Evolutionary conservation across 352 stramenopile species (phyloP), one percentile per base, ranked within the genome.

Genomic region (Phytophthora parvispora): DNA sequence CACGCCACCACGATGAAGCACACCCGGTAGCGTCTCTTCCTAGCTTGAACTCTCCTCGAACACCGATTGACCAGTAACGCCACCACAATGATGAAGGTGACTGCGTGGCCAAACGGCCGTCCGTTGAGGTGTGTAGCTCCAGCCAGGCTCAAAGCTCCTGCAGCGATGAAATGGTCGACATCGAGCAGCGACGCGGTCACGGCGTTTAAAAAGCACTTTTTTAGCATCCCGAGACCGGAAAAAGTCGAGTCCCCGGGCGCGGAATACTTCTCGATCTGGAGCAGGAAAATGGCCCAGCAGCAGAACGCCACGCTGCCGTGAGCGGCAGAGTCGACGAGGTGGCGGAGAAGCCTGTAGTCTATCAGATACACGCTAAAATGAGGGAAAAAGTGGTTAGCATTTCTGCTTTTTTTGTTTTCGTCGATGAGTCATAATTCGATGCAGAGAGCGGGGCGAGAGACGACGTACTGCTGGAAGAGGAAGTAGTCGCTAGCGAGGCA

Each of bases 131-230:
- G 80, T 27, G 84, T 91, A 3, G 86, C 86, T 31, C 76, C 83
- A 28, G 67, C 48, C 28, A 94, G 75, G 45, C 60, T 92, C 42
- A 91, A 69, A 1, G 78, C 67, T n/a, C 79, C 69, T 6, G 86
- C 84, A 15, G 79, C 81, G 63, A 93, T 87, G 60, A 94, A 93
- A 70, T 94, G 83, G 74, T 94, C 84, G 27, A 92, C 56, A 47
- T 92, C 86, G 3, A 94, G 70, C 24, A 90, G 61, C 7, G 76
- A 72, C 6, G 83, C 83, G 9, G 72, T 78, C 20, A 87, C 31
- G 0, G 60, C 74, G 1, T 80, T 83, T 3, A 81, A 47, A 29
- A 84, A 27, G 38, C 77, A 87, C n/a, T 75, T 83, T 66, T 76
- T 69, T 7, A 87, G 45, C 18, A 87, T 75, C 15, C 34, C 42